phyloP scores from a whole-genome alignment of 2,329 filamentous ascomycete genomes.

The Monosporascus sp. region DNA sequence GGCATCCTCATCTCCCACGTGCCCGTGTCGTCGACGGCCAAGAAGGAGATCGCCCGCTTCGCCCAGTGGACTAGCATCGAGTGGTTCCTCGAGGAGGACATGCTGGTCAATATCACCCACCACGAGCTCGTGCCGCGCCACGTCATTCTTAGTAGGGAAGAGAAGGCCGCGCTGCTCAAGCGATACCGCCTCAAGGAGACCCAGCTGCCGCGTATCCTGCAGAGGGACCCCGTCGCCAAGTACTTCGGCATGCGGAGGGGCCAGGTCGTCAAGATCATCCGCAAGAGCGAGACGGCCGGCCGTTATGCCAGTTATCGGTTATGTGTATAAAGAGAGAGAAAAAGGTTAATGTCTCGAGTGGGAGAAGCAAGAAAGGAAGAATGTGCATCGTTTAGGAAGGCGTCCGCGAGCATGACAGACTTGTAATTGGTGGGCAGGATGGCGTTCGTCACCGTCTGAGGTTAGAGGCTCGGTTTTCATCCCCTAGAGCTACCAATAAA shows the following conservation, averaged over 20 bases:
- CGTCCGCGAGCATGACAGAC: background rate
- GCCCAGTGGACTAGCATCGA: slow-evolving; percentile 77
- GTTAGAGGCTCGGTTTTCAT: background rate
- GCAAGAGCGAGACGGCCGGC: slow-evolving; percentile 90
- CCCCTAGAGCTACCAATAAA: background rate
- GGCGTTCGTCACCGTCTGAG: slow-evolving; percentile 9
- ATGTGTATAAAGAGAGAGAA: slow-evolving; percentile 44
- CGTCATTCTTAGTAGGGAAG: slow-evolving; percentile 80
- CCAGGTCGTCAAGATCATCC: slow-evolving; percentile 97
- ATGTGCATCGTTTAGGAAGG: background rate
- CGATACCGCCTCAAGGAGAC: slow-evolving; percentile 96
- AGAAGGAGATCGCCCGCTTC: slow-evolving; percentile 77
- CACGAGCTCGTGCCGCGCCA: slow-evolving; percentile 96
- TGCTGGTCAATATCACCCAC: slow-evolving; percentile 96
- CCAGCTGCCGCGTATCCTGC: slow-evolving; percentile 86
- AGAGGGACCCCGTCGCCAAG: slow-evolving; percentile 85
- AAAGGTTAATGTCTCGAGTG: slow-evolving; percentile 1
- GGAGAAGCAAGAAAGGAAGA: slow-evolving; percentile 3
- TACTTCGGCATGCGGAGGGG: slow-evolving; percentile 87
- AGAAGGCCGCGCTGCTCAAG: slow-evolving; percentile 80
- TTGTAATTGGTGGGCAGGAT: background rate
- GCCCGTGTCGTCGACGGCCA: slow-evolving; percentile 76
- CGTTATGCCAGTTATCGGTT: slow-evolving; percentile 91
- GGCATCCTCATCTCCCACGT: slow-evolving; percentile 86
- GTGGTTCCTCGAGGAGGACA: slow-evolving; percentile 91